Conservation (phyloP, 768 basidiomycete species). For the Amanita pseudoporphyria region DNA sequence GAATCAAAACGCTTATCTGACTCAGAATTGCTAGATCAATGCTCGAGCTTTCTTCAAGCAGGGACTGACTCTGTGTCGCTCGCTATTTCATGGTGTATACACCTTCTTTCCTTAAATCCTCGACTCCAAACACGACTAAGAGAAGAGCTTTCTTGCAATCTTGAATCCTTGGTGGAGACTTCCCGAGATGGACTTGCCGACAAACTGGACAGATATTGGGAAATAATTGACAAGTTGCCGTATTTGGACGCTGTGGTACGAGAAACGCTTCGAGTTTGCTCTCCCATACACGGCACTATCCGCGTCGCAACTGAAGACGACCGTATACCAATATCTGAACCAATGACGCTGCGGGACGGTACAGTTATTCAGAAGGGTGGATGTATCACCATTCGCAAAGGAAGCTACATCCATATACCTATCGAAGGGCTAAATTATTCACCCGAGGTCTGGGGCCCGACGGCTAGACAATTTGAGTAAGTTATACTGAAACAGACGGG, state of each 20-base stretch:
- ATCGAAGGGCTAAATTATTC: constrained; percentile 45
- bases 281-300: constrained; percentile 49
- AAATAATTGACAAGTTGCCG: constrained; percentile 31
- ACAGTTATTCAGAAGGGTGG: constrained; percentile 24
- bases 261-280: constrained; percentile 45
- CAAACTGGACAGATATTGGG: constrained; percentile 18
- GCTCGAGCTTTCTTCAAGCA: constrained; percentile 55
- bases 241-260: constrained; percentile 49
- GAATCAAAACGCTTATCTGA: constrained; percentile 43
- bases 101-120: constrained; percentile 43
- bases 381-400: constrained; percentile 38
- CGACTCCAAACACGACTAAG: constrained; percentile 47
- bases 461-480: constrained; percentile 45
- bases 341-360: constrained; percentile 32
- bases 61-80: constrained; percentile 55
- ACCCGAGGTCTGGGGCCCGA: constrained; percentile 45
- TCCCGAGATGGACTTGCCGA: constrained; percentile 3
- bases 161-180: constrained; percentile 12
- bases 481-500: constrained; percentile 12
- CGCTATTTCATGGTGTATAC: constrained; percentile 48
- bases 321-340: constrained; percentile 39
- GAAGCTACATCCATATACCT: constrained; percentile 47
- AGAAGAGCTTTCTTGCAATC: constrained; percentile 26
- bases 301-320: constrained; percentile 47
- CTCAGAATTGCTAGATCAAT: constrained; percentile 50